Evolutionary conservation across 225 moss, liverwort and hornwort genomes (phyloP), one percentile per base, ranked within the genome.

Genomic region (Takakia lepidozioides): DNA sequence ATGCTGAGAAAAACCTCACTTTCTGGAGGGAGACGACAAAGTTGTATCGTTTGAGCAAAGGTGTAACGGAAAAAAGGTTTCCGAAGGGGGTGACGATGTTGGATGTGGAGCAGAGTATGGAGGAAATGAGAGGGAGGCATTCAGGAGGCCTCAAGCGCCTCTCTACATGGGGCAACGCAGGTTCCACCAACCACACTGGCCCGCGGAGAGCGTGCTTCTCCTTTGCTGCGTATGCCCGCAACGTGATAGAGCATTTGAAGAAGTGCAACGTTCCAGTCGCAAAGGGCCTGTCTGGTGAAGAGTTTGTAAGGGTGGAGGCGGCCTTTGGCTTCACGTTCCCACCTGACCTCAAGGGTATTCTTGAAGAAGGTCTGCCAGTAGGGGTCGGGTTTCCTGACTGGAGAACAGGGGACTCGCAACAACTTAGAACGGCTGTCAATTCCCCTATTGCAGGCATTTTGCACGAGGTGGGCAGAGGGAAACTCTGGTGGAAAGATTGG

Each of bases 401-500:
- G 93, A 78, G 93, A 10, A 66, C 78, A 10, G 78, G 78, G 25
- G 69, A 70, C 59, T 55, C 75, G 2, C 74, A 86, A 48, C 75
- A 83, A 35, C 83, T 93, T 38, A 85, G 76, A 37, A 83, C 87
- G 85, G 68, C 83, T 19, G 62, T 93, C 25, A 81, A 93, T 65
- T 82, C 83, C 25, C 93, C 93, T 7, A 66, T 78, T 10, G 73
- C 89, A 4, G 88, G 93, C 40, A 72, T 93, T 29, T 51, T 88
- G 37, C 85, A 88, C 37, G 93, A 93, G 59, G 93, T 93, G 22
- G 86, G 81, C 10, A 78, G 71, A 61, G 75, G 75, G 0, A 83
- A 66, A 23, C 66, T 88, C 51, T 93, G 93, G 93, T 86, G 93
- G 93, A 93, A 86, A 40, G 60, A 85, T 35, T 93, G 93, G 93